Percentiles rank a stretch among this genome's conserved stretches.
phyloP scores from a whole-genome alignment of 1,284 basidiomycete species.

The Cryptococcus floricola region DNA sequence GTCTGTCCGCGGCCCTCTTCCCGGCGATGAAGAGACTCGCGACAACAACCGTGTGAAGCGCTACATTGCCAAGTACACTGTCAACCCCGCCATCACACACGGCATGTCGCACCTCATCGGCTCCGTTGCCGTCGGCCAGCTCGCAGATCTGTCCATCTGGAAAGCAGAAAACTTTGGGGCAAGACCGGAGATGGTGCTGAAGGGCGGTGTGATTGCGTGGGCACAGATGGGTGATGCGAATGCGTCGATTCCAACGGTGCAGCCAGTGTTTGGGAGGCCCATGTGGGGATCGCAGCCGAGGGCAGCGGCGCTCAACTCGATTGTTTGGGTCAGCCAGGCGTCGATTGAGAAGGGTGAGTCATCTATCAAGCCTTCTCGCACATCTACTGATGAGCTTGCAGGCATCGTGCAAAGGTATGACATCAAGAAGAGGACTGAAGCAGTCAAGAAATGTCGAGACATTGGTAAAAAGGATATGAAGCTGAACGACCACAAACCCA shows the following conservation, averaged over 20 bases:
- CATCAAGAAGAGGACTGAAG: conserved; percentile 67
- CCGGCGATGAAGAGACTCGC: conserved; percentile 62
- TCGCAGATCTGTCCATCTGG: conserved; percentile 95
- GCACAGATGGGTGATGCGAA: conserved; percentile 91
- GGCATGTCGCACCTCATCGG: conserved; percentile 87
- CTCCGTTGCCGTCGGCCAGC: conserved; percentile 71
- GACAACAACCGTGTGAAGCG: conserved; percentile 98
- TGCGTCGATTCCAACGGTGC: conserved; percentile 87
- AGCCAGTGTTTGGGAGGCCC: conserved; percentile 75
- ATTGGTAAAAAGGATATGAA: conserved; percentile 90
- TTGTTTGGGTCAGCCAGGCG: conserved; percentile 76
- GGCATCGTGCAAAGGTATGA: conserved; percentile 65
- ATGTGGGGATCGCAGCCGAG: conserved; percentile 82
- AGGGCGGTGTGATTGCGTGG: conserved; percentile 90
- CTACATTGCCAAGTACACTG: conserved; percentile 93
- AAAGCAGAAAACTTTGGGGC: conserved; percentile 87
- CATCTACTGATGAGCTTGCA: conserved; percentile 7
- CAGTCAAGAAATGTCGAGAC: conserved; percentile 71
- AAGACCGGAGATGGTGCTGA: conserved; percentile 87
- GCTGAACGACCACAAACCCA: conserved; percentile 76
- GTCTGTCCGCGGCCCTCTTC: conserved; percentile 68
- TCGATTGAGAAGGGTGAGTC: conserved; percentile 60
- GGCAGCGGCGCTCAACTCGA: conserved; percentile 73
- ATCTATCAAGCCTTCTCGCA: background rate
- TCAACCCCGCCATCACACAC: conserved; percentile 95